Evolutionary conservation across 2,329 filamentous ascomycete genomes (phyloP).

Genomic region (Pseudogymnoascus sp.): DNA sequence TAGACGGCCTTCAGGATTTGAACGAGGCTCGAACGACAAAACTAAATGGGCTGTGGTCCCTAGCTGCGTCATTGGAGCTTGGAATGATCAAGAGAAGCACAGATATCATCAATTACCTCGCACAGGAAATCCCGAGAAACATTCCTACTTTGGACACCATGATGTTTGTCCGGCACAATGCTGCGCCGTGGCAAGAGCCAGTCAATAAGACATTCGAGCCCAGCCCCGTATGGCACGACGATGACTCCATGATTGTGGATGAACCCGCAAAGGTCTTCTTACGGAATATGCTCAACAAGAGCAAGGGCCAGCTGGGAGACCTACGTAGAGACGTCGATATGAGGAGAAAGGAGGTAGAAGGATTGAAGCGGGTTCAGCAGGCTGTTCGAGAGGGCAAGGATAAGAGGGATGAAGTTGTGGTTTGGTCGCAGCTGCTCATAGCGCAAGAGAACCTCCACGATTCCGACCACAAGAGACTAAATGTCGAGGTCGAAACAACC

Average conservation of each 20-base stretch:
- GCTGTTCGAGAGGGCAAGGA: slow-evolving; percentile 76
- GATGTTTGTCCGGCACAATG: slow-evolving; percentile 97
- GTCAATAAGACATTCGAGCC: slow-evolving; percentile 82
- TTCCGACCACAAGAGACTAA: slow-evolving; percentile 74
- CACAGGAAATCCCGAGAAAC: slow-evolving; percentile 79
- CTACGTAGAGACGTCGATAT: slow-evolving; percentile 77
- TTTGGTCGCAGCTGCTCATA: slow-evolving; percentile 75
- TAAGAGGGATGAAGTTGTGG: slow-evolving; percentile 79
- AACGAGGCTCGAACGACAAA: slow-evolving; percentile 81
- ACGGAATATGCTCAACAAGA: slow-evolving; percentile 86
- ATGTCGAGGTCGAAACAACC: slow-evolving; percentile 85
- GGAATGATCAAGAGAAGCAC: slow-evolving; percentile 69
- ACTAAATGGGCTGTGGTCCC: slow-evolving; percentile 78
- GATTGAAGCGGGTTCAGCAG: slow-evolving; percentile 65
- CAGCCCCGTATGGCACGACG: slow-evolving; percentile 95
- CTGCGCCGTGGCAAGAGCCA: slow-evolving; percentile 75
- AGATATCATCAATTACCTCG: slow-evolving; percentile 64
- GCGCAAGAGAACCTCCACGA: slow-evolving; percentile 82
- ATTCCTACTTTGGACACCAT: slow-evolving; percentile 85
- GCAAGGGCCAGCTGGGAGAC: slow-evolving; percentile 75
- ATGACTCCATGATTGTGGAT: slow-evolving; percentile 78
- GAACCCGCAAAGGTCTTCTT: slow-evolving; percentile 84
- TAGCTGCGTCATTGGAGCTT: slow-evolving; percentile 74
- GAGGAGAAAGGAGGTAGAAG: slow-evolving; percentile 79
- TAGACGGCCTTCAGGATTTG: slow-evolving; percentile 90